Base-by-base conservation (phyloP, 768 basidiomycete species). In the Mycena metata region DNA sequence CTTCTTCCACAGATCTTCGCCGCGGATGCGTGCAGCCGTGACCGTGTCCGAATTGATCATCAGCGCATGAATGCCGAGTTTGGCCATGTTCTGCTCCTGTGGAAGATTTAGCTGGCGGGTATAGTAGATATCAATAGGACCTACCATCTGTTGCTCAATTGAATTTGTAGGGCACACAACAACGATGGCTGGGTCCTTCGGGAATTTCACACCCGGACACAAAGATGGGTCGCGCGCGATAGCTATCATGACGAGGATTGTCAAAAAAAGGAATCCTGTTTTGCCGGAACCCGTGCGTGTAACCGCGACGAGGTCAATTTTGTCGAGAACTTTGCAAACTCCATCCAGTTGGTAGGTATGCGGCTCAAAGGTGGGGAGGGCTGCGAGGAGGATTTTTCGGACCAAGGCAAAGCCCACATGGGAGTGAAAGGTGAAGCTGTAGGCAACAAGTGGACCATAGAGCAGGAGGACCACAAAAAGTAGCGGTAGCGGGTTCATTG, bases 21-120 rank as follows among this genome's bases (percentile, higher is more conserved):
- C 35, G 3, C 49, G 17, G 9, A 55, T 36, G 9, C 55, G 51
- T 35, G 60, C 65, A 23, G 19, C 54, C 35, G 50, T 33, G 8
- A 68, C n/a, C 9, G 70, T 72, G 46, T 77, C 71, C 9, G 64
- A 54, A 66, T 76, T 77, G 15, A 77, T 70, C 11, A 64, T 69
- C 10, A 75, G 39, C 1, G 70, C 71, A 5, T 50, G 62, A 35
- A 79, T 56, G 12, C 74, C 72, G 26, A 74, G 41, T 51, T 43
- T 50, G 21, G 41, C 24, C 45, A 56, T 56, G 41, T 69, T 45
- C n/a, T 45, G 8, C 8, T 45, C 43, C 43, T 45, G 7, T 16
- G n/a, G 16, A 7, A 36, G 36, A 12, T 12, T 12, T 12, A 36
- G 12, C 12, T 6, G 12, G 36, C 36, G 36, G 36, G 7, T 7